A percentile compares a stretch with the other conserved stretches of the same genome.
Conservation (phyloP, 176 grass and related monocot genomes). For the Canna indica region DNA sequence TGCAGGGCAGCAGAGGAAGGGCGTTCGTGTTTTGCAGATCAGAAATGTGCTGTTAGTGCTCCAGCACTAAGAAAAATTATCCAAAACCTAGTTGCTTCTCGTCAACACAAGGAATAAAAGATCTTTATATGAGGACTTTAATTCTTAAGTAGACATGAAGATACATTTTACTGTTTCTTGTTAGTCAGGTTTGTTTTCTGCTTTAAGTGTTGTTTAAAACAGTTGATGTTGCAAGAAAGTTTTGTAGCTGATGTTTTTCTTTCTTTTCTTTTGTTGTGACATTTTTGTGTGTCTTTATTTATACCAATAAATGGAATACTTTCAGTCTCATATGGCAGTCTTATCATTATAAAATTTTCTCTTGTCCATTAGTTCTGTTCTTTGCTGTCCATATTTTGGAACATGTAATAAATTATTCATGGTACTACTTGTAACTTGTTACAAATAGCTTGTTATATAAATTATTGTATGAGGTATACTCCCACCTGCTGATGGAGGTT, state of each 20-base stretch:
- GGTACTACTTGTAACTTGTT: too few relatives aligned
- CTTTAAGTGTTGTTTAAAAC: not conserved
- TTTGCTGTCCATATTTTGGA: too few relatives aligned
- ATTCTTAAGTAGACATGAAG: not conserved
- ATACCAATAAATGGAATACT: not conserved
- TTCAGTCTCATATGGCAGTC: too few relatives aligned
- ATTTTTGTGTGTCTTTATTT: too few relatives aligned
- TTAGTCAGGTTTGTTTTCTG: not conserved
- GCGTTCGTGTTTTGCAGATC: constrained; percentile 71
- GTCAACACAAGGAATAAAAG: not conserved
- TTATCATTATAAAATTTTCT: too few relatives aligned
- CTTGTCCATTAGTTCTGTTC: too few relatives aligned
- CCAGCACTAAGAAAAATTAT: constrained; percentile 60
- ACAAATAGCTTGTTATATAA: too few relatives aligned
- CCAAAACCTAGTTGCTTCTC: constrained; percentile 44
- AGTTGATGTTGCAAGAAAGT: not conserved
- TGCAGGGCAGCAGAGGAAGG: constrained; percentile 94
- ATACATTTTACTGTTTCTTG: not conserved
- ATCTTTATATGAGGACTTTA: not conserved
- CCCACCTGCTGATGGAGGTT: too few relatives aligned
- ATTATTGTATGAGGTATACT: too few relatives aligned
- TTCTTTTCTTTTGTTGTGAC: too few relatives aligned
- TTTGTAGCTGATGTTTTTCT: not conserved
- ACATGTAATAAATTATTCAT: too few relatives aligned
- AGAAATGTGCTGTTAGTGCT: constrained; percentile 65